phyloP scores from a whole-genome alignment of 495 filamentous ascomycete genomes.

The Parathielavia hyrcaniae region DNA sequence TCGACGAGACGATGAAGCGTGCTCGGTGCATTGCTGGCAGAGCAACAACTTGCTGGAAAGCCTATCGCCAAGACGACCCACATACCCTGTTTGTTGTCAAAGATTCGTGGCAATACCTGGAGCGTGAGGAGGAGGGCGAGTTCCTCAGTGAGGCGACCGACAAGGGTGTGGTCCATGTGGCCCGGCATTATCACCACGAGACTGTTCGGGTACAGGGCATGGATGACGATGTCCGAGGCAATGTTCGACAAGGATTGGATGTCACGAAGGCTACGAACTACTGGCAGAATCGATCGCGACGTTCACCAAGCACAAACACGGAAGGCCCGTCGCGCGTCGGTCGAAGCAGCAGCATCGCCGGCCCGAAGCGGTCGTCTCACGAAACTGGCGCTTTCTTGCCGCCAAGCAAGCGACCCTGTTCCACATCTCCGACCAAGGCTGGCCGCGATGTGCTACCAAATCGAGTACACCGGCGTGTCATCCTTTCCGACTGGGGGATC shows the following conservation, averaged over 20 bases:
- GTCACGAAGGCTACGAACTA: constrained; percentile 34
- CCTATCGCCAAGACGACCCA: no score
- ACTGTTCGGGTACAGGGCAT: constrained; percentile 33
- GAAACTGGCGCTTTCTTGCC: constrained; percentile 30
- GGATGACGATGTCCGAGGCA: constrained; percentile 33
- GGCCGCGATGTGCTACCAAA: constrained; percentile 7
- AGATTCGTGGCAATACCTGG: constrained; percentile 45
- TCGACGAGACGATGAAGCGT: no score
- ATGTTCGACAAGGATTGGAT: constrained; percentile 33
- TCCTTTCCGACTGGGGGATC: neutral
- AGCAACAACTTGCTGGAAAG: no score
- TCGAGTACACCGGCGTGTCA: constrained; percentile 6
- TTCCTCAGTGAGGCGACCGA: constrained; percentile 11
- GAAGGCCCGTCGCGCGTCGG: no score
- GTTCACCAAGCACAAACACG: constrained; percentile 12
- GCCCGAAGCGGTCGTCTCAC: constrained; percentile 38
- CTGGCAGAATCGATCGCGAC: constrained; percentile 11
- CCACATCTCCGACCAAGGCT: constrained; percentile 27
- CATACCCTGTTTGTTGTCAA: constrained; percentile 37
- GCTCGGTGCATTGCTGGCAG: no score
- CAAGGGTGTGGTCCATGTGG: neutral
- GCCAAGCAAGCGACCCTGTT: constrained; percentile 36
- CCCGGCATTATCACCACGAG: constrained; percentile 29
- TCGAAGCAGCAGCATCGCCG: no score
- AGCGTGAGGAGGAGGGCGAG: constrained; percentile 43